phyloP scores from a whole-genome alignment of 2,329 filamentous ascomycete species.

The Colletotrichum caudatum region DNA sequence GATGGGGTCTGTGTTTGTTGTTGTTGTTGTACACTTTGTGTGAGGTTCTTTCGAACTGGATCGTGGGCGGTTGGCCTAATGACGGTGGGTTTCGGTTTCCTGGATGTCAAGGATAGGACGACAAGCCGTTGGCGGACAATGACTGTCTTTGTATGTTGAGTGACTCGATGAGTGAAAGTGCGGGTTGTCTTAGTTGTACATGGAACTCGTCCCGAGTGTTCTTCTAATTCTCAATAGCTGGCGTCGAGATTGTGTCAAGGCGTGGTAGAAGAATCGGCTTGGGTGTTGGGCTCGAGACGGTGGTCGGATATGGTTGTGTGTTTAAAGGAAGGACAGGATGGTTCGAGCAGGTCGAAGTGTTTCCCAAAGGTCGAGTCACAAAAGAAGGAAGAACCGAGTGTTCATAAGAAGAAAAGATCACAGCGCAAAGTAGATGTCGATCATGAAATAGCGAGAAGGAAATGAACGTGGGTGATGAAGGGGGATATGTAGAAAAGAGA shows the following conservation, averaged over 20 bases:
- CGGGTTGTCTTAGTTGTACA: constrained; percentile 49
- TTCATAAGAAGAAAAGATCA: constrained; percentile 62
- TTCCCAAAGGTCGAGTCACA: constrained; percentile 60
- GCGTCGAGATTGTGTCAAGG: constrained; percentile 43
- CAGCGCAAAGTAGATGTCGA: constrained; percentile 59
- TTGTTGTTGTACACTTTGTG: constrained; percentile 45
- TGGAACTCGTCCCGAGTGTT: constrained; percentile 47
- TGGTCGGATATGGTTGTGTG: constrained; percentile 44
- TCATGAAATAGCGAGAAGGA: constrained; percentile 57
- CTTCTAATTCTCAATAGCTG: constrained; percentile 31
- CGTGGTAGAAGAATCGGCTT: constrained; percentile 45
- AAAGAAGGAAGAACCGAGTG: constrained; percentile 65
- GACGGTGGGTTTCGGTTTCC: constrained; percentile 41
- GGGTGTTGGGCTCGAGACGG: constrained; percentile 46
- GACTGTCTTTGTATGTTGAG: constrained; percentile 33
- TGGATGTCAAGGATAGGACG: constrained; percentile 58
- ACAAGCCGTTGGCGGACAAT: constrained; percentile 50
- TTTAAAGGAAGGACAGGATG: constrained; percentile 60
- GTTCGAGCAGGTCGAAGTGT: constrained; percentile 49
- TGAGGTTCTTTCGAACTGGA: constrained; percentile 44
- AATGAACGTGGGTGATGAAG: constrained; percentile 55
- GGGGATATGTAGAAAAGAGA: constrained; percentile 65
- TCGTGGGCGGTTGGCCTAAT: constrained; percentile 51
- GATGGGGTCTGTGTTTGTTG: constrained; percentile 13
- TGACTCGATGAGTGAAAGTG: constrained; percentile 42